Base-by-base conservation (phyloP, 2,329 filamentous ascomycete genomes). In the Mycosphaerelloides madeirae region DNA sequence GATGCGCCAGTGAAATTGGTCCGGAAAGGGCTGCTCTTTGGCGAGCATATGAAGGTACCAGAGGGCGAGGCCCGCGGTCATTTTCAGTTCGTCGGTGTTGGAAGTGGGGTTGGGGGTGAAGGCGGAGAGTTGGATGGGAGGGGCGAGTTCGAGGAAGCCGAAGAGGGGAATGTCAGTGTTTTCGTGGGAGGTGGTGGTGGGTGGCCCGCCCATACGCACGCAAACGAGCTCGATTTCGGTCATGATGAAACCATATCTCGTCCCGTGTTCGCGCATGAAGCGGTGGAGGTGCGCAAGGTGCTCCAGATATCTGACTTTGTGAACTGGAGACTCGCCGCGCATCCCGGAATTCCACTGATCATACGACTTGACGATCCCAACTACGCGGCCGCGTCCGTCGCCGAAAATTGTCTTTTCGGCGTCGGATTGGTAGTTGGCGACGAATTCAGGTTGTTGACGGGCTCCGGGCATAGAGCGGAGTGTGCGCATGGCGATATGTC, bases 311-410 rank as follows among this genome's bases (percentile, higher is more conserved):
- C 91, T 83, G 46, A 95, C 87, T 46, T 86, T 84, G 68, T 89
- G 85, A 66, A 88, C 79, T 53, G 90, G 87, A 34, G 83, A 82
- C 65, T 94, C 87, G 48, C 83, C 81, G 48, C 89, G 86, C 87
- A 95, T 95, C 51, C 86, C 87, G 1, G 88, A 93, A 74, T 95
- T 95, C 85, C 94, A 96, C 58, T 87, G 84, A 66, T 95, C 86
- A 63, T 91, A 96, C 64, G 82, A 85, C 69, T 91, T 91, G 58
- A 94, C 85, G n/a, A 96, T 77, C 6, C 91, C 87, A 38, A 91
- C 83, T 11, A 89, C 78, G 25, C 85, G 81, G 18, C 72, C 79
- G 63, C 70, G 67, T 3, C 59, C 60, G 48, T 73, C 70, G 45
- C 70, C 71, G 41, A 55, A 61, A 54, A 75, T 67, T 38, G 71